Base-by-base conservation (phyloP, 257 asterid genomes). In the Lycium barbarum region DNA sequence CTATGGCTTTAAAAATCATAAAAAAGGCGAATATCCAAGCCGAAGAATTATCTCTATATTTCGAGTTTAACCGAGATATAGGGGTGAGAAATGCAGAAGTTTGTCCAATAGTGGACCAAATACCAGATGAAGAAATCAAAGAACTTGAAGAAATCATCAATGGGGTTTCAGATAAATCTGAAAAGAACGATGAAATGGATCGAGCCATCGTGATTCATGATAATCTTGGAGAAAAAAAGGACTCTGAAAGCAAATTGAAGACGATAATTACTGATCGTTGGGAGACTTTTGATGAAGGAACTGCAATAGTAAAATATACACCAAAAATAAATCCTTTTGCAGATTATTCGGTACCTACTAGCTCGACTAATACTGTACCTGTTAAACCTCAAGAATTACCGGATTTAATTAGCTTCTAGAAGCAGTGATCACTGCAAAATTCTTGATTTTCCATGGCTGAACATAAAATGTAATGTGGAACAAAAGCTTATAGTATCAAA, bases 11-110 rank as follows among this genome's bases (percentile, higher is more conserved):
- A 11, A 79, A 84, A 4, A 83, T 95, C 20, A 88, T 93, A 67
- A 88, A 87, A 51, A 95, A 93, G 55, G 98, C 98, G 0, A 88
- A 83, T 2, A 40, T 5, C 7, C 99, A 96, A 78, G 93, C 90
- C 0, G 93, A 91, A 1, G 94, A 92, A 0, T 92, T 96, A 4
- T 17, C 92, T 3, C 38, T 47, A 26, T 95, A 91, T 89, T 91
- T 95, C 12, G 88, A 95, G 14, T 82, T 88, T 62, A 94, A 98
- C 38, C 88, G 84, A 26, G 93, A 88, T 36, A 91, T 93, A 1
- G 93, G 97, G 2, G 93, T 92, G 1, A 84, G 84, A 15, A 90
- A 91, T 18, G 95, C 94, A 6, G 53, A 89, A 0, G 89, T 91
- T 2, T 86, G 90, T 11, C 93, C 97, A 0, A 84, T 84, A 9